Conservation (phyloP, 352 stramenopile species). For the Globisporangium middletonii region DNA sequence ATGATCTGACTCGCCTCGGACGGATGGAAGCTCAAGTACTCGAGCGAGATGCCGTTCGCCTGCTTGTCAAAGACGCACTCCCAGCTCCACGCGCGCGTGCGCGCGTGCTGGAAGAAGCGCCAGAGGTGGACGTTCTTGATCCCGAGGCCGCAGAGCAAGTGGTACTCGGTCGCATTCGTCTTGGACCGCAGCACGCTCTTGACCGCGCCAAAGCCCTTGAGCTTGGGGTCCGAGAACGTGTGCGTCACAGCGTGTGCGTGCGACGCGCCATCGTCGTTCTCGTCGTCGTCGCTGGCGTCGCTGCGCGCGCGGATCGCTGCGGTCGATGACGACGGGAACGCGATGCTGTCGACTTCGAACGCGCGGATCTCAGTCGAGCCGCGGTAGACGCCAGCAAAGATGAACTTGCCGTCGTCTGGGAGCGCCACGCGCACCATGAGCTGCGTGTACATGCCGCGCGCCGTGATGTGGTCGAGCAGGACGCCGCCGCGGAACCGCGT, state of each 20-base stretch:
- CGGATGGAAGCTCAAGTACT: constrained; percentile 71
- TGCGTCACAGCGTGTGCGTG: constrained; percentile 52
- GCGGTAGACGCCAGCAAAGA: constrained; percentile 81
- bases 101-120: constrained; percentile 60
- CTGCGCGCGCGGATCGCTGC: too few relatives aligned
- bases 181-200: constrained; percentile 47
- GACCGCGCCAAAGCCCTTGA: constrained; percentile 79
- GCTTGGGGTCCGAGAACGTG: constrained; percentile 75
- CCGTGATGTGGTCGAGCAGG: constrained; percentile 74
- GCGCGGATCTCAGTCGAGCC: constrained; percentile 84
- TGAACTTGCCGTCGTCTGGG: constrained; percentile 75
- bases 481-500: constrained; percentile 64
- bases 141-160: constrained; percentile 71
- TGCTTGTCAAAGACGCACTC: constrained; percentile 86
- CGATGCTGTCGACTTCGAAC: constrained; percentile 78
- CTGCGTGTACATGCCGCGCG: constrained; percentile 78
- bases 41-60: constrained; percentile 81
- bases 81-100: constrained; percentile 48
- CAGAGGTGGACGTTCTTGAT: constrained; percentile 88
- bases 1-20: too few relatives aligned
- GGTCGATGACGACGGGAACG: constrained; percentile 27
- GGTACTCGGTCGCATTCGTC: constrained; percentile 57
- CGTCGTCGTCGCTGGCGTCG: constrained; percentile 19
- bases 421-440: constrained; percentile 75
- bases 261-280: constrained; percentile 29